Evolutionary conservation across 2,329 filamentous ascomycete genomes (phyloP).

Genomic region (Phoma sp.): DNA sequence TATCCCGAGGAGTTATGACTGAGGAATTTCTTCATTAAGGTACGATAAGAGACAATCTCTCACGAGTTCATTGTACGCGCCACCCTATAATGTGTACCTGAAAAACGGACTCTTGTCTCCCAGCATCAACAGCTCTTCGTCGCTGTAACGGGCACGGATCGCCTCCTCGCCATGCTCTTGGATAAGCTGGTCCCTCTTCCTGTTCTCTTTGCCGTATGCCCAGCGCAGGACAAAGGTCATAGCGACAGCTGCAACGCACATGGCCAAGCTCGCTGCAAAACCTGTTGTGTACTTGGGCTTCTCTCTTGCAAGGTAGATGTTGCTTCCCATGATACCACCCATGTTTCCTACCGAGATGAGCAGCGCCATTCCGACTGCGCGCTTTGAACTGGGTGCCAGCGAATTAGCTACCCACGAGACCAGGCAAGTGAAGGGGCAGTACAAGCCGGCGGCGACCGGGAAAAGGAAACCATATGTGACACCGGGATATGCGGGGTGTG

Average conservation of each 20-base stretch:
- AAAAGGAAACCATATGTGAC: conserved; percentile 55
- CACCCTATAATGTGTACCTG: conserved; percentile 45
- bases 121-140: conserved; percentile 50
- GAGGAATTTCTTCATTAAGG: no score
- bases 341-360: conserved; percentile 57
- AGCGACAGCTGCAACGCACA: conserved; percentile 55
- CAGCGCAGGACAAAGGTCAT: conserved; percentile 50
- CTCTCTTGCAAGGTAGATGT: conserved; percentile 58
- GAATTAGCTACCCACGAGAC: conserved; percentile 47
- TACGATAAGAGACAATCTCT: no score
- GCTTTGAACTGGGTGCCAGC: conserved; percentile 44
- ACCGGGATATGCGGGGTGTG: conserved; percentile 50
- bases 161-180: conserved; percentile 40
- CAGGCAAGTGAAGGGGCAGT: conserved; percentile 47
- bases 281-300: conserved; percentile 58
- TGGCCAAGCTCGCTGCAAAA: conserved; percentile 56
- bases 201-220: conserved; percentile 51
- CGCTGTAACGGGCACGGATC: conserved; percentile 47
- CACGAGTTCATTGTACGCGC: background rate
- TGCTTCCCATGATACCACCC: conserved; percentile 51
- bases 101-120: conserved; percentile 53
- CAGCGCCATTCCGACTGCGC: conserved; percentile 59
- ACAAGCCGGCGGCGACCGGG: conserved; percentile 44
- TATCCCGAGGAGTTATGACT: no score
- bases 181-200: conserved; percentile 34